phyloP scores from a whole-genome alignment of 2,329 filamentous ascomycete genomes.

The Talaromyces sp. region DNA sequence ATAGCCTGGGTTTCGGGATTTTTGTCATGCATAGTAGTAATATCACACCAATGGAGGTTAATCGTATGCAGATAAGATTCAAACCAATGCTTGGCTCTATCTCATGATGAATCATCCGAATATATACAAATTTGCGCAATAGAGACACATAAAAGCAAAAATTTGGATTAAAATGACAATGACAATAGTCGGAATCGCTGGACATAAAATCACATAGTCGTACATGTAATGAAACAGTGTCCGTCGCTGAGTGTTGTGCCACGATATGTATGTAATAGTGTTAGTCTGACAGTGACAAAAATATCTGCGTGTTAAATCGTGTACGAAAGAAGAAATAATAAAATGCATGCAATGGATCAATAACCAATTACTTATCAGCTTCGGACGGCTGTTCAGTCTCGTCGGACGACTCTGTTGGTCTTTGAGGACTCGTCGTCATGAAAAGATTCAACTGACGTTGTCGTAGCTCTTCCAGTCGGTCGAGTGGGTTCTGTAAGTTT shows the following conservation, averaged over 20 bases:
- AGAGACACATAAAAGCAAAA: not conserved
- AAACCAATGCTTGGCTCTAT: not conserved
- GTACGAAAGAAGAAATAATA: not conserved
- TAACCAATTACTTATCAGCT: not conserved
- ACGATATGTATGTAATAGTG: not conserved
- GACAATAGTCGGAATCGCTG: not conserved
- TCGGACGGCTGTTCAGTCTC: conserved; percentile 10
- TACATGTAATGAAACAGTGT: conserved; percentile 9
- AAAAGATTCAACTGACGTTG: conserved; percentile 39
- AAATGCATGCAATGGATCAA: not conserved
- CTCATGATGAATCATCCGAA: not conserved
- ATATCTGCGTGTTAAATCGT: not conserved
- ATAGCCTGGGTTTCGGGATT: not conserved
- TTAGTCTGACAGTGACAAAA: not conserved
- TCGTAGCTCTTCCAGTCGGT: conserved; percentile 67
- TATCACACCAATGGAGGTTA: not conserved
- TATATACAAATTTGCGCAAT: conserved; percentile 1
- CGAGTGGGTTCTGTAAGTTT: conserved; percentile 63
- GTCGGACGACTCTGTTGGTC: conserved; percentile 13
- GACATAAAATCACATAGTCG: not conserved
- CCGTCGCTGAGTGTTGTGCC: not conserved
- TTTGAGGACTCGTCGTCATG: not conserved
- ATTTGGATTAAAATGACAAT: not conserved
- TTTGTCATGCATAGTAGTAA: not conserved
- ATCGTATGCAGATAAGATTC: not conserved